Evolutionary conservation across 768 basidiomycete species (phyloP), one percentile per base, ranked within the genome.

Genomic region (Stropharia rugosoannulata): DNA sequence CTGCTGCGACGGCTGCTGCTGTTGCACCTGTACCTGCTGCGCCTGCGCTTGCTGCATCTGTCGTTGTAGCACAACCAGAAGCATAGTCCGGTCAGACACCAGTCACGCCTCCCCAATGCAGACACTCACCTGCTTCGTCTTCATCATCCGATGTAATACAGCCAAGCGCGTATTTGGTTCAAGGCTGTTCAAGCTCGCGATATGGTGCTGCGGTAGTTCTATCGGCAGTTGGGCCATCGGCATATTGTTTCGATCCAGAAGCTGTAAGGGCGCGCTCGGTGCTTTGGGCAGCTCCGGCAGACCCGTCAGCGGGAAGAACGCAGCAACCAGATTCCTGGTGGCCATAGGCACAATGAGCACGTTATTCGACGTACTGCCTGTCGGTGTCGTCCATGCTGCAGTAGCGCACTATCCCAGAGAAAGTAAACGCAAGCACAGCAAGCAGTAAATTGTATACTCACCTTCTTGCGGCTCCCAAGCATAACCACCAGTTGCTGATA

Each of bases 251-350:
- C 16, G 4, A 37, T 22, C 47, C 11, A 49, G 35, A 0, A 37
- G 41, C 18, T 22, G 51, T 27, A 41, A 3, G 2, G 13, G 13
- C 13, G 15, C 10, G 12, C 4, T 11, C 49, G 10, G 18, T 3
- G 16, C 11, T 29, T 72, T 74, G 4, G 79, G 80, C 55, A 81
- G 64, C 53, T 80, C 79, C 0, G 85, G 83, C 39, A 86, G 66
- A 6, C 83, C 83, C 0, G 72, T 76, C 9, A 72, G 35, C 5
- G 78, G 76, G 66, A 85, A 87, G 57, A 81, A 73, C 0, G 77
- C 77, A 18, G 77, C 84, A 2, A 67, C 66, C n/a, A 85, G 67
- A 18, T 58, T 59, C 6, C 57, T 59, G 5, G 59, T 51, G 12
- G 61, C 58, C 15, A 73, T 53, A 1, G 79, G 66, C 56, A 86